Evolutionary conservation across 176 grass and related monocot species (phyloP), one percentile per base, ranked within the genome.

Genomic region (Tillandsia fasciculata): DNA sequence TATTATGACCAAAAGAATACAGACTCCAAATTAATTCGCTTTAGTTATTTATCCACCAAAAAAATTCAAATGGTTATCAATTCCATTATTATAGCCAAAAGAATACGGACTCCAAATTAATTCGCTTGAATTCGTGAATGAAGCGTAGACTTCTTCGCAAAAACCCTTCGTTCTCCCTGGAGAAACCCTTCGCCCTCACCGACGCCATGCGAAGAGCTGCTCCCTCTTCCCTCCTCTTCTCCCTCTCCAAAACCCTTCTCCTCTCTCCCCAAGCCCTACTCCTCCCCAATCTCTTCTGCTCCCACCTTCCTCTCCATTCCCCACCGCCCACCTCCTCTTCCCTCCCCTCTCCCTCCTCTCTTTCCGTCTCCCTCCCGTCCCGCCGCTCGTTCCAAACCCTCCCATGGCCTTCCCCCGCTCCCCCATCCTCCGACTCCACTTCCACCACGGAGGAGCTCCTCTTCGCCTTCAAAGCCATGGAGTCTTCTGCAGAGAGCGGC

Each of bases 241-340:
- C 56, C 1, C 13, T 12, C 53, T 15, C 56, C 56, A 61, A 75
- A 74, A 72, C 48, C 74, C 61, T 57, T 3, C 13, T 23, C 26
- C 52, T 26, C 65, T 10, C n/a, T 12, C 8, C 23, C 50, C 68
- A 33, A 17, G 15, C 65, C 53, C 76, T 83, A 65, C 59, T 83
- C 77, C 68, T 52, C 64, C 75, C 79, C 11, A 49, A 59, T 76
- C 70, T 78, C 75, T 78, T 77, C 71, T 64, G 48, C 8, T n/a
- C 76, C 11, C 29, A 52, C 48, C 2, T 56, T 81, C 82, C 68
- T 77, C 52, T 47, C 73, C 76, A 64, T 10, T 42, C 42, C 28
- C 29, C 64, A 4, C 14, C 18, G 26, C 65, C 28, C 23, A 42
- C 54, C 66, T 79, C 49, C 64, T 20, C 67, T 10, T 4, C 1